phyloP scores from a whole-genome alignment of 2,329 filamentous ascomycete species.

The Colletotrichum siamense region DNA sequence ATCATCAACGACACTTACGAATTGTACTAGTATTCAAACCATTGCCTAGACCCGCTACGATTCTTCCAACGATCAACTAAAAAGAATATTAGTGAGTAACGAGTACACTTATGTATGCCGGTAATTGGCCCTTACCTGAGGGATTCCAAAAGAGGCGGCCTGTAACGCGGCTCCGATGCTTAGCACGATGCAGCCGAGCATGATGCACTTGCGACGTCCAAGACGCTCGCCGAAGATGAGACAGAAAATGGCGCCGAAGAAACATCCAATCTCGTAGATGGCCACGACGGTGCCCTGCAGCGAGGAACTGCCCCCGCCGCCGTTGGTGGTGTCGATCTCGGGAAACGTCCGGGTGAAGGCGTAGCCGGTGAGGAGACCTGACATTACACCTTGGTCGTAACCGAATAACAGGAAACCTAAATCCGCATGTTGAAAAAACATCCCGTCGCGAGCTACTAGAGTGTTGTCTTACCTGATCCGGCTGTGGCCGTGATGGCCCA shows the following conservation, averaged over 20 bases:
- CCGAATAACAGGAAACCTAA: conserved; percentile 36
- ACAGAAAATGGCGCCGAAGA: conserved; percentile 48
- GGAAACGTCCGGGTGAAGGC: conserved; percentile 37
- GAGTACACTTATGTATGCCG: background rate
- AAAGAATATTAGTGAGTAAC: background rate
- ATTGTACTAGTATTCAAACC: conserved; percentile 54
- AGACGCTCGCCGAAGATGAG: conserved; percentile 46
- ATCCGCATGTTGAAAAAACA: background rate
- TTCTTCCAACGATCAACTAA: conserved; percentile 47
- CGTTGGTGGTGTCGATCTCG: conserved; percentile 38
- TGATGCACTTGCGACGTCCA: conserved; percentile 44
- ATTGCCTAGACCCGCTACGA: conserved; percentile 50
- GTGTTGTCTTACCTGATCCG: conserved; percentile 24
- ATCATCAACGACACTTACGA: conserved; percentile 27
- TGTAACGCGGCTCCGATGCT: conserved; percentile 49
- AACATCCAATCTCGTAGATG: conserved; percentile 55
- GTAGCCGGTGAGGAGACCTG: conserved; percentile 35
- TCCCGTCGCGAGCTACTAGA: background rate
- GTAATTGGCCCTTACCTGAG: conserved; percentile 23
- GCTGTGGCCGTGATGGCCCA: conserved; percentile 42
- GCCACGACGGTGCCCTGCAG: conserved; percentile 50
- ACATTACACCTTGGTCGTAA: conserved; percentile 30
- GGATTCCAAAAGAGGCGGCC: conserved; percentile 42
- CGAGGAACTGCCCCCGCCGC: conserved; percentile 40
- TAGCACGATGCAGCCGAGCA: conserved; percentile 45